Conservation (phyloP, 805 yeast species). For the Torulaspora quercuum region DNA sequence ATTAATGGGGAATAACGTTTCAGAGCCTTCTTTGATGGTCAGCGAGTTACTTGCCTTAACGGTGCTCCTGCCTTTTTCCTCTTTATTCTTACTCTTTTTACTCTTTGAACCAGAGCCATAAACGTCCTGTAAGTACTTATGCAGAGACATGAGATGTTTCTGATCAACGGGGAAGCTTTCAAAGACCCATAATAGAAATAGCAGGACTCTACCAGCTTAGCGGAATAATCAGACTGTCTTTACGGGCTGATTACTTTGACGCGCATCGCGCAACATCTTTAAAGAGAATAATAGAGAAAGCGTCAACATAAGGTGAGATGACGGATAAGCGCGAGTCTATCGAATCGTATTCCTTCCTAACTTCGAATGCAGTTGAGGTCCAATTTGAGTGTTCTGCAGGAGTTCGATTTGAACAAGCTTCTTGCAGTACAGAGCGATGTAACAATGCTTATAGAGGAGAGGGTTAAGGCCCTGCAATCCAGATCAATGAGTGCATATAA, state of each 20-base stretch:
- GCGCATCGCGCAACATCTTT: conserved; percentile 5
- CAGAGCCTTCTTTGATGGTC: conserved; percentile 22
- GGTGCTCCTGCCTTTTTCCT: conserved; percentile 15
- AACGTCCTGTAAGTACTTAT: conserved; percentile 46
- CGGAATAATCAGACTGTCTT: no score
- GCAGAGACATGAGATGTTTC: conserved; percentile 41
- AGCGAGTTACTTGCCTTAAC: conserved; percentile 7
- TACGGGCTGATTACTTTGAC: no score
- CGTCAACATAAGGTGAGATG: no score
- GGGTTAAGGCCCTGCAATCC: conserved; percentile 2
- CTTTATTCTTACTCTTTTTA: conserved; percentile 27
- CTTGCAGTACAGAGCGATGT: conserved; percentile 27
- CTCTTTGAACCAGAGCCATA: conserved; percentile 38
- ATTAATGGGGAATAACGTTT: conserved; percentile 15
- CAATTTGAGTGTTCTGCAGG: conserved; percentile 11
- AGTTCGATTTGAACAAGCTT: conserved; percentile 21
- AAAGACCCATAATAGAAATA: no score
- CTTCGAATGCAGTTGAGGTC: conserved; percentile 14
- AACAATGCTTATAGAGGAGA: conserved; percentile 17
- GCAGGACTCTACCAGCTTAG: no score
- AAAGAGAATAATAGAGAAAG: no score
- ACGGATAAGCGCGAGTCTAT: conserved; percentile 1
- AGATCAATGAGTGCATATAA: background rate
- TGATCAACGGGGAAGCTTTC: no score
- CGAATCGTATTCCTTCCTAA: no score